Conservation (phyloP, 495 filamentous ascomycete species). For the Pseudevernia furfuracea region DNA sequence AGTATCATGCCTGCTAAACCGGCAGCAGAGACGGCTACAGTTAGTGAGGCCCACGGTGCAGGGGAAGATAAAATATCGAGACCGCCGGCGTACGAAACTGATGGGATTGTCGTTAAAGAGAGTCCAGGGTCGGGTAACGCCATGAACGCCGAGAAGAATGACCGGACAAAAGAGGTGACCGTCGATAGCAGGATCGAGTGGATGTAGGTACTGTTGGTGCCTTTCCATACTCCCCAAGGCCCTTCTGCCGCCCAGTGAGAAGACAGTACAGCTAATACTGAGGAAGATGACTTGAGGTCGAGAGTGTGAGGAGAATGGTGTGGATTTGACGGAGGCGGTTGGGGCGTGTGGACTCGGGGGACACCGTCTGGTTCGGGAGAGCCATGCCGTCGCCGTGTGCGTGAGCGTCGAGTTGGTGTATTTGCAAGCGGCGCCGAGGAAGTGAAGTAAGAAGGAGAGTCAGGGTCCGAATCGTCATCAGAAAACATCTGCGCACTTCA, state of each 20-base stretch:
- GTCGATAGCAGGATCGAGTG: slow-evolving; percentile 80
- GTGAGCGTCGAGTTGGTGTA: slow-evolving; percentile 47
- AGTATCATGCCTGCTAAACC: slow-evolving; percentile 72
- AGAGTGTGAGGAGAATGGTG: slow-evolving; percentile 53
- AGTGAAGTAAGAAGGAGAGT: slow-evolving; percentile 82
- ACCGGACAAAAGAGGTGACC: slow-evolving; percentile 76
- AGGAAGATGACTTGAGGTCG: slow-evolving; percentile 57
- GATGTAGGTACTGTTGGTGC: slow-evolving; percentile 81
- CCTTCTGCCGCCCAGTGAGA: slow-evolving; percentile 86
- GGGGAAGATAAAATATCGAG: slow-evolving; percentile 60
- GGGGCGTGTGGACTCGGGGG: slow-evolving; percentile 21
- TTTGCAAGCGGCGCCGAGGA: slow-evolving; percentile 52
- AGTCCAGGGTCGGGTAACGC: slow-evolving; percentile 70
- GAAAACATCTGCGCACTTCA: slow-evolving; percentile 29
- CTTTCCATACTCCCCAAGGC: slow-evolving; percentile 90
- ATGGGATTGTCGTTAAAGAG: slow-evolving; percentile 20
- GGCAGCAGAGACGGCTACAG: slow-evolving; percentile 74
- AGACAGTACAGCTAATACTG: slow-evolving; percentile 69
- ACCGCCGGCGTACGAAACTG: slow-evolving; percentile 33
- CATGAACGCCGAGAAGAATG: slow-evolving; percentile 71
- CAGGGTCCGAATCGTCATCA: slow-evolving; percentile 61
- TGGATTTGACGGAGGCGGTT: slow-evolving; percentile 32
- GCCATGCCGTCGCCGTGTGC: slow-evolving; percentile 22
- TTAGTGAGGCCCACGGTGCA: slow-evolving; percentile 63
- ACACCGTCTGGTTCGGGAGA: slow-evolving; percentile 37